Evolutionary conservation across 129 eudicot genomes (phyloP).

Genomic region (Pulicaria dysenterica): DNA sequence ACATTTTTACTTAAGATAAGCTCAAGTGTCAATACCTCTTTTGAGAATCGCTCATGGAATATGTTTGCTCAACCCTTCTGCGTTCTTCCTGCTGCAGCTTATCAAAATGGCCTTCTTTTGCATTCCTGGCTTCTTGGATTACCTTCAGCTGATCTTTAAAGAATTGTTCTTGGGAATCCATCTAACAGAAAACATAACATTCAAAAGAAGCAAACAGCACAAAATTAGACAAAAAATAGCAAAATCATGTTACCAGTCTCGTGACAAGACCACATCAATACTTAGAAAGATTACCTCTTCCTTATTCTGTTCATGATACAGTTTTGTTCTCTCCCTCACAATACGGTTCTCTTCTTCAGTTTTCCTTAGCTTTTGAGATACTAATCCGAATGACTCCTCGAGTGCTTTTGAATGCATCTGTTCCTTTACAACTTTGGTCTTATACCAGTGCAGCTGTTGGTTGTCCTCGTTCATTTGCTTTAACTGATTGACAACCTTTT

Average conservation of each 20-base stretch:
- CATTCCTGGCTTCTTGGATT: conserved; percentile 47
- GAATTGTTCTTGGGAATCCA: conserved; percentile 80
- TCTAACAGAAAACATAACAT: conserved; percentile 37
- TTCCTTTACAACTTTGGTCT: conserved; percentile 52
- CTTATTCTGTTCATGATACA: conserved; percentile 56
- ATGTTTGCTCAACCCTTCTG: conserved; percentile 40
- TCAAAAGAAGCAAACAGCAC: background rate
- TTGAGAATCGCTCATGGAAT: conserved; percentile 32
- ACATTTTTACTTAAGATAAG: background rate
- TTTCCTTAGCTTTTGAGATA: conserved; percentile 55
- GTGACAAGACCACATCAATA: background rate
- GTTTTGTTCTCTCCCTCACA: conserved; percentile 58
- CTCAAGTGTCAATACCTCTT: conserved; percentile 39
- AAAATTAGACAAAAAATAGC: background rate
- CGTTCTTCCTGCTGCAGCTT: conserved; percentile 61
- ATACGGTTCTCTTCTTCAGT: conserved; percentile 50
- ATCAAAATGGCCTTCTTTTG: conserved; percentile 60
- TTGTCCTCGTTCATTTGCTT: conserved; percentile 86
- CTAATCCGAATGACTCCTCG: conserved; percentile 53
- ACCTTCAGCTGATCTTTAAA: conserved; percentile 61
- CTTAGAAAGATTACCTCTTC: conserved; percentile 58
- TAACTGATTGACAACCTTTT: conserved; percentile 61
- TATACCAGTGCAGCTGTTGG: conserved; percentile 57
- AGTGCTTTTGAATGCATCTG: conserved; percentile 57
- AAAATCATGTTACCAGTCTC: background rate